Evolutionary conservation across 164 flowering plant genomes (phyloP).

Genomic region (Chloranthus sessilifolius): DNA sequence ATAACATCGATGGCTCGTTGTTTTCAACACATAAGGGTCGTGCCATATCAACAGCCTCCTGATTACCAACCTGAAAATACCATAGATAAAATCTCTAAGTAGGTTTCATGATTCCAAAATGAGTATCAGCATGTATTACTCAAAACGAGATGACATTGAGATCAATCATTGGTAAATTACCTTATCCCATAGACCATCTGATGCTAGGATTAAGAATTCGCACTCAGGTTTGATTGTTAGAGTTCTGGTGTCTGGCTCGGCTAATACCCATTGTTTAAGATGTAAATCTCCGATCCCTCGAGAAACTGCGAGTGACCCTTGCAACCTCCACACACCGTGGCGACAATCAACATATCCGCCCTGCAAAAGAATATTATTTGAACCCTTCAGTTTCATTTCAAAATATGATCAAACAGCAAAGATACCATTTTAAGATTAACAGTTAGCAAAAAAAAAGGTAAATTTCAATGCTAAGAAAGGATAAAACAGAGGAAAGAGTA

Average conservation of each 20-base stretch:
- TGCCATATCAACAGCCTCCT: slow-evolving; percentile 74
- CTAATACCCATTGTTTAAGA: slow-evolving; percentile 70
- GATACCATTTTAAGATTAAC: no score
- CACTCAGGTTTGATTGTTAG: slow-evolving; percentile 36
- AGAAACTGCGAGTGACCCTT: slow-evolving; percentile 84
- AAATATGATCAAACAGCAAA: no score
- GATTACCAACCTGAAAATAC: slow-evolving; percentile 63
- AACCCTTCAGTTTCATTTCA: slow-evolving; percentile 9
- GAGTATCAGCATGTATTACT: background rate
- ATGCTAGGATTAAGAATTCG: slow-evolving; percentile 80
- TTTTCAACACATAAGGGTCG: slow-evolving; percentile 32
- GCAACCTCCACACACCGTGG: slow-evolving; percentile 77
- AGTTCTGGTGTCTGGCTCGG: slow-evolving; percentile 64
- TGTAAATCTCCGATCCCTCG: slow-evolving; percentile 74
- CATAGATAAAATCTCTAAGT: background rate
- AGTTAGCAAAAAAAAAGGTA: no score
- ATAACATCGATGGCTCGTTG: slow-evolving; percentile 26
- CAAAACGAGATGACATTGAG: background rate
- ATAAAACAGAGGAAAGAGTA: background rate
- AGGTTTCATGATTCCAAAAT: background rate
- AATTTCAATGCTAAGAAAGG: slow-evolving; percentile 1
- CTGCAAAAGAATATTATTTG: slow-evolving; percentile 25
- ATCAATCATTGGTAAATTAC: slow-evolving; percentile 19
- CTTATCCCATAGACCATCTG: slow-evolving; percentile 96
- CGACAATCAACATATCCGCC: slow-evolving; percentile 81